These are phyloP conservation scores for Bruguiera sexangula DNA, from an alignment of 345 rosid genomes.

Conservation along the genomic window DNA sequence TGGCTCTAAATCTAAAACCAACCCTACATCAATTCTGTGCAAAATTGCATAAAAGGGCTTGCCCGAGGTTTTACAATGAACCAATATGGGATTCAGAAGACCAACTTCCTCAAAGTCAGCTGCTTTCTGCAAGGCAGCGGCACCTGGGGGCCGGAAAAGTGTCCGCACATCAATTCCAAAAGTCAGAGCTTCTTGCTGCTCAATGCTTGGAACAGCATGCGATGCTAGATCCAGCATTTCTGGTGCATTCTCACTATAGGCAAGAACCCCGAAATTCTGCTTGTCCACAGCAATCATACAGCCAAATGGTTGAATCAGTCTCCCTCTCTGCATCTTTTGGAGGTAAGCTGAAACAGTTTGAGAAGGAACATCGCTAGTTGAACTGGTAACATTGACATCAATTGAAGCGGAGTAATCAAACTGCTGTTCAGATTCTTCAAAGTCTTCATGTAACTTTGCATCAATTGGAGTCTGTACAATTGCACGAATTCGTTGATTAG, in stretches of 20 bases:
- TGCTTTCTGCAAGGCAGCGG: conserved; percentile 67
- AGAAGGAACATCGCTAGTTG: conserved; percentile 58
- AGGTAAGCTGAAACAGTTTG: conserved; percentile 63
- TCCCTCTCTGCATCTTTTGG: conserved; percentile 76
- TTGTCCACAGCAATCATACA: conserved; percentile 73
- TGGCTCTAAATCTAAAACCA: conserved; percentile 81
- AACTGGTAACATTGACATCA: conserved; percentile 46
- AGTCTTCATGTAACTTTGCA: conserved; percentile 61
- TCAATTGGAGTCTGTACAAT: conserved; percentile 68
- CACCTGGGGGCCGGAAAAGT: conserved; percentile 58
- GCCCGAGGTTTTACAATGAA: conserved; percentile 60
- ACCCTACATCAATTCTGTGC: conserved; percentile 70
- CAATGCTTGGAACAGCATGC: conserved; percentile 71
- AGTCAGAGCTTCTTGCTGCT: conserved; percentile 57
- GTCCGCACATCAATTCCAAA: conserved; percentile 61
- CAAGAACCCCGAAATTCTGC: conserved; percentile 52
- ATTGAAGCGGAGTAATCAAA: conserved; percentile 72
- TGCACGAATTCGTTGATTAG: conserved; percentile 43
- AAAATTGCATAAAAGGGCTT: conserved; percentile 79
- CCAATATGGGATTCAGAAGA: conserved; percentile 63
- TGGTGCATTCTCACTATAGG: conserved; percentile 69
- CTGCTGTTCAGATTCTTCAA: conserved; percentile 54
- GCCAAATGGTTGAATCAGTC: conserved; percentile 71
- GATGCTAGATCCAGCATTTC: conserved; percentile 73
- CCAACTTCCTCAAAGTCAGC: conserved; percentile 60